Evolutionary conservation across 148 eudicot species (phyloP), one percentile per base, ranked within the genome.

Genomic region (Amaranthus palmeri): DNA sequence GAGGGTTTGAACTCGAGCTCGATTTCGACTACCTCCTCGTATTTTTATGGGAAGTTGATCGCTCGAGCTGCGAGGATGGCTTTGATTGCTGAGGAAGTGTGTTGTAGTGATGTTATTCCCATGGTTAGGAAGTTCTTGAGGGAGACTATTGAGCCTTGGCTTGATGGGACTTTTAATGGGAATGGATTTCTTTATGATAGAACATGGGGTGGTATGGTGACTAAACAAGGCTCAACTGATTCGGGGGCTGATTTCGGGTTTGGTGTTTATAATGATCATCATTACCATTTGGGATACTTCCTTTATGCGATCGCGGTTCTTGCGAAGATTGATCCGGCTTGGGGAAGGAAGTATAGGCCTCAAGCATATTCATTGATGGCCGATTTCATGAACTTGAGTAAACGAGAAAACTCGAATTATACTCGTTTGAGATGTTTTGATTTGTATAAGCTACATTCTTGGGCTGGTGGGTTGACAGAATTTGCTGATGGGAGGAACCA

Each of bases 51-150:
- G 46, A 95, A 95, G 54, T 72, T 85, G 83, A 69, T 91, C 46
- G 97, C 98, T 8, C 86, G 97, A 62, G 98, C 96, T 3, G 98
- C 98, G 25, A 88, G 98, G 65, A 62, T 95, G 76, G 98, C 93
- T 1, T 81, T 91, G 81, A 95, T 95, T 69, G 97, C 98, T 43
- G 98, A 95, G 74, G 98, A 95, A 67, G 86, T 95, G 45, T 54
- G 81, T 74, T 87, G 78, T 69, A 60, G 55, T 69, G 93, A 86
- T 70, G 97, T 74, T 18, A 89, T 91, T 17, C 96, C 96, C 5
- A 77, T 49, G 54, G 81, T 95, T 36, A 73, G 71, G 74, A 83
- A 77, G 74, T 91, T 81, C 68, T 79, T 95, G 86, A 88, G 78
- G 85, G 88, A 81, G 4, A 66, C 92, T 11, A 86, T 95, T 53